Percentiles rank a stretch among this genome's conserved stretches.
Evolutionary conservation across 768 basidiomycete species (phyloP).

Genomic region (Rhodotorula paludigena): DNA sequence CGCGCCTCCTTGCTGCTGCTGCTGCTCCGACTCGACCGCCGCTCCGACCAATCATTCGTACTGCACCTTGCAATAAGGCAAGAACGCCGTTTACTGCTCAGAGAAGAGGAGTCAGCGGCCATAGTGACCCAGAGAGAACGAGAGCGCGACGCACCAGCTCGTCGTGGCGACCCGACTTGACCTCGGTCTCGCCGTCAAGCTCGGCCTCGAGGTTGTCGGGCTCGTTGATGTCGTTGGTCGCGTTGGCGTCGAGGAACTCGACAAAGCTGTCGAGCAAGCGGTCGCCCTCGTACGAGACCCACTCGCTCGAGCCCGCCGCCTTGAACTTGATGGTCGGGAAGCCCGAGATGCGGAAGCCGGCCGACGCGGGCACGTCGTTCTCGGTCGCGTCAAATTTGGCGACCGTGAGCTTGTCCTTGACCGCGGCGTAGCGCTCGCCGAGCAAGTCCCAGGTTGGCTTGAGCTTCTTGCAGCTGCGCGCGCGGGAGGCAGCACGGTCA

Average conservation of each 20-base stretch:
- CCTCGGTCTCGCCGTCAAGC: conserved; percentile 18
- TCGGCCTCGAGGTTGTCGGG: conserved; percentile 21
- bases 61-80: too few species aligned
- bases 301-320: conserved; percentile 75
- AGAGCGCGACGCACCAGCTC: conserved; percentile 22
- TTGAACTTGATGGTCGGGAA: conserved; percentile 96
- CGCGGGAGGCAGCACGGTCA: neutral
- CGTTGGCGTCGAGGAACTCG: conserved; percentile 41
- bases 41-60: too few species aligned
- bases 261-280: conserved; percentile 41
- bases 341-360: conserved; percentile 71
- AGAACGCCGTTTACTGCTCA: too few species aligned
- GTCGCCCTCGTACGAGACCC: conserved; percentile 86
- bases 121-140: too few species aligned
- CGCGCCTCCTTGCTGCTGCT: too few species aligned
- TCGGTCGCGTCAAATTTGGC: conserved; percentile 95
- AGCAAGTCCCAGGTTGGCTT: conserved; percentile 89
- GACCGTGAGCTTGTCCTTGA: conserved; percentile 43
- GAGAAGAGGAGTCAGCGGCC: too few species aligned
- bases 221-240: conserved; percentile 34
- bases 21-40: too few species aligned
- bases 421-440: conserved; percentile 70
- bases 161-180: conserved; percentile 19
- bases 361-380: conserved; percentile 86
- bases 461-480: conserved; percentile 85